phyloP scores from a whole-genome alignment of 2,329 filamentous ascomycete genomes.

The Aureobasidium pullulans region DNA sequence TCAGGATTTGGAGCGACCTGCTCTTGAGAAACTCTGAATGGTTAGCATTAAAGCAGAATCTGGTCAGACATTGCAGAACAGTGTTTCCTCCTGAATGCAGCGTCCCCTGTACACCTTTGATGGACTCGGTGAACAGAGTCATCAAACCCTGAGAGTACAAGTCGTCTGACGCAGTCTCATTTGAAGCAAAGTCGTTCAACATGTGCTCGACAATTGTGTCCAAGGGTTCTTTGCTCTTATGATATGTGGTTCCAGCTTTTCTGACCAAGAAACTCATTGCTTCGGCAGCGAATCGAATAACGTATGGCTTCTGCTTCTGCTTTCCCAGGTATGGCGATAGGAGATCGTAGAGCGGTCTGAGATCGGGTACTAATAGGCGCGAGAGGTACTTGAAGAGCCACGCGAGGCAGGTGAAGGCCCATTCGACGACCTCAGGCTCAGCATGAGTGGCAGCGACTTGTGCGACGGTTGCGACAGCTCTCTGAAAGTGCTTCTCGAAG shows the following conservation, averaged over 20 bases:
- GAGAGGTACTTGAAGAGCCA: conserved; percentile 98
- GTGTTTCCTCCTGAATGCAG: conserved; percentile 48
- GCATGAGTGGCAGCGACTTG: conserved; percentile 69
- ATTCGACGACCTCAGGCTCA: conserved; percentile 80
- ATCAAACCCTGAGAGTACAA: conserved; percentile 84
- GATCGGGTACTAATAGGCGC: conserved; percentile 73
- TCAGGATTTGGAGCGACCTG: conserved; percentile 48
- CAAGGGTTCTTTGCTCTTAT: conserved; percentile 63
- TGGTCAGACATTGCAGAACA: conserved; percentile 12
- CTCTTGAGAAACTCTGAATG: conserved; percentile 29
- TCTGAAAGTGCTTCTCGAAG: conserved; percentile 83
- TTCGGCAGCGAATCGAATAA: conserved; percentile 88
- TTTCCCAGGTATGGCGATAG: conserved; percentile 80
- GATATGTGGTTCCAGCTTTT: conserved; percentile 73
- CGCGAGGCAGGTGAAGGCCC: conserved; percentile 88
- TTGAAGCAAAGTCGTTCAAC: conserved; percentile 57
- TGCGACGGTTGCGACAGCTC: conserved; percentile 66
- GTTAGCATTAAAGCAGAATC: conserved; percentile 9
- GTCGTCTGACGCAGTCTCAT: conserved; percentile 45
- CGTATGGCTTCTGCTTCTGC: conserved; percentile 72
- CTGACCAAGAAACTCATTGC: conserved; percentile 88
- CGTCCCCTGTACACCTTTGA: conserved; percentile 53
- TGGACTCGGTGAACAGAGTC: conserved; percentile 82
- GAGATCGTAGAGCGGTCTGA: conserved; percentile 75
- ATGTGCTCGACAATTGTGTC: conserved; percentile 64